Conservation (phyloP, 2,329 filamentous ascomycete species). For the Cryphonectria carpinicola region DNA sequence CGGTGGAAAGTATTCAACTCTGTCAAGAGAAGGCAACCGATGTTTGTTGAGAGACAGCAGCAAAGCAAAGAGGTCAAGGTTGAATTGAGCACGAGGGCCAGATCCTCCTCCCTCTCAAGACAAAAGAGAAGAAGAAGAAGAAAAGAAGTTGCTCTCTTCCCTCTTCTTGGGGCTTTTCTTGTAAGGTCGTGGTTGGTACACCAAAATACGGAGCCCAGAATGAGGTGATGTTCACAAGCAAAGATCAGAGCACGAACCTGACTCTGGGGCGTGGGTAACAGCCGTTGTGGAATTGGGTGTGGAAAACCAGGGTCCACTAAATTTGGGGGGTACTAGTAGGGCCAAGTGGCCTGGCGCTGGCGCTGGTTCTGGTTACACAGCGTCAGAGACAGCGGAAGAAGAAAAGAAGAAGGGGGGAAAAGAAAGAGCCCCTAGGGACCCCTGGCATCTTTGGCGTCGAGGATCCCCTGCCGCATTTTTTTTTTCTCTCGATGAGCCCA, state of each 20-base stretch:
- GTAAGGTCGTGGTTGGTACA: background rate
- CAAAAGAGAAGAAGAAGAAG: too few relatives aligned
- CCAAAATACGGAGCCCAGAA: background rate
- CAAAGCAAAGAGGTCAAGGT: background rate
- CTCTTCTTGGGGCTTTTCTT: background rate
- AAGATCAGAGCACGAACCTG: conserved; percentile 5
- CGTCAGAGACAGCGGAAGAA: background rate
- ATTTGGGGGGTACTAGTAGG: background rate
- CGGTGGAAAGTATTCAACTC: background rate
- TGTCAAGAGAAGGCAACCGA: background rate
- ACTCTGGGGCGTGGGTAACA: conserved; percentile 1
- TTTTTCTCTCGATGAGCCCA: conserved; percentile 19
- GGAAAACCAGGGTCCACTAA: background rate
- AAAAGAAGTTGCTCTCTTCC: background rate
- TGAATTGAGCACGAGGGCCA: background rate
- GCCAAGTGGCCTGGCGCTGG: background rate
- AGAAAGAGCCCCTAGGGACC: background rate
- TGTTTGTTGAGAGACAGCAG: background rate
- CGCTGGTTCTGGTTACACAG: background rate
- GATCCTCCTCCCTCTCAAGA: background rate
- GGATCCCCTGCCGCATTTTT: conserved; percentile 19
- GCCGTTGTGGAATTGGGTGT: background rate
- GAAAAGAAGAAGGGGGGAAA: background rate
- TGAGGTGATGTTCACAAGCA: conserved; percentile 16
- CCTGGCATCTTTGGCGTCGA: background rate